Evolutionary conservation across 768 basidiomycete genomes (phyloP).

Genomic region (Macrocybe gigantea): DNA sequence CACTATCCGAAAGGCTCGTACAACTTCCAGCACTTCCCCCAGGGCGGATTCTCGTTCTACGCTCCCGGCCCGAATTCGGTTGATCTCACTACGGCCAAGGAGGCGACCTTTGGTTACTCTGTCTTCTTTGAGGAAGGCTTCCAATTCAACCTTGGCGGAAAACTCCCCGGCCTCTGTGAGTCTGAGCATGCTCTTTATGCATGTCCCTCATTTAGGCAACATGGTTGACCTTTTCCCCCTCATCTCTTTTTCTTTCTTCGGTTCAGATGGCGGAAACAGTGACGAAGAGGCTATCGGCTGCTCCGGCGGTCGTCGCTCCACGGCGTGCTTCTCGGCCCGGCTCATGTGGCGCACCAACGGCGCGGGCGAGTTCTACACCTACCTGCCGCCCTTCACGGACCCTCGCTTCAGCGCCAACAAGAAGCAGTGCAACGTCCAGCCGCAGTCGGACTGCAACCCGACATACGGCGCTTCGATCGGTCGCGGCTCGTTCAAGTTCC

Average conservation of each 20-base stretch:
- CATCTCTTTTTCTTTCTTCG: slow-evolving; percentile 4
- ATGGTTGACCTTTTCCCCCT: no score
- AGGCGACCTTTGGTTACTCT: slow-evolving; percentile 58
- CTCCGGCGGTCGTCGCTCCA: slow-evolving; percentile 57
- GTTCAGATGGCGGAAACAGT: slow-evolving; percentile 49
- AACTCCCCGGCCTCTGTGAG: slow-evolving; percentile 68
- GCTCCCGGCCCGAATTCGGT: slow-evolving; percentile 48
- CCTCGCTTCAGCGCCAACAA: slow-evolving; percentile 39
- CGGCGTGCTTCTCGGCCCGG: slow-evolving; percentile 56
- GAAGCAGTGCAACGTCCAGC: slow-evolving; percentile 41
- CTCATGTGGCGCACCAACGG: slow-evolving; percentile 65
- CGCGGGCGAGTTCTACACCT: slow-evolving; percentile 65
- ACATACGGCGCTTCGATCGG: slow-evolving; percentile 64
- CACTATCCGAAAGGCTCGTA: slow-evolving; percentile 54
- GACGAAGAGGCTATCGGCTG: slow-evolving; percentile 43
- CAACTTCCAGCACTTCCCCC: slow-evolving; percentile 37
- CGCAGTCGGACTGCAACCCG: slow-evolving; percentile 50
- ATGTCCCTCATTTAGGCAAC: no score
- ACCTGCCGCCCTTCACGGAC: slow-evolving; percentile 47
- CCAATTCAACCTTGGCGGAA: slow-evolving; percentile 63
- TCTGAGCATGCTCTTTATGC: slow-evolving; percentile 2
- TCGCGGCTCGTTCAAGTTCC: slow-evolving; percentile 61
- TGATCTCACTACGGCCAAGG: slow-evolving; percentile 55
- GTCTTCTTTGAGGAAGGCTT: slow-evolving; percentile 60
- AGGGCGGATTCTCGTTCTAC: slow-evolving; percentile 70